Evolutionary conservation across 768 basidiomycete species (phyloP).

Genomic region (Hericium erinaceus): DNA sequence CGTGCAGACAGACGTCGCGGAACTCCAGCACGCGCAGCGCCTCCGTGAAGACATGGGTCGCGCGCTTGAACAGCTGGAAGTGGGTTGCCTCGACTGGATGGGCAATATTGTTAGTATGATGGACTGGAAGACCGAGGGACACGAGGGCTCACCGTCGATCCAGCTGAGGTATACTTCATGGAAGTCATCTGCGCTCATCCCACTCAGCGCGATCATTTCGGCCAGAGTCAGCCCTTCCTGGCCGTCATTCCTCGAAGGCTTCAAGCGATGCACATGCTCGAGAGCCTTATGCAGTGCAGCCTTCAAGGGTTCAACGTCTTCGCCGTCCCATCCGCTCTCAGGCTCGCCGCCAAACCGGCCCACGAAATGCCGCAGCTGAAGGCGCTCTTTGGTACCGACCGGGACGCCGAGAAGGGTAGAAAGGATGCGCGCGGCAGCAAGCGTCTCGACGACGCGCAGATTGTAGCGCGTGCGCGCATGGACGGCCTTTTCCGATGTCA

Average conservation of each 20-base stretch:
- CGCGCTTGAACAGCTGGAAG: constrained; percentile 79
- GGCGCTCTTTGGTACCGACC: constrained; percentile 34
- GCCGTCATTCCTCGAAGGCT: constrained; percentile 28
- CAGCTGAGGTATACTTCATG: constrained; percentile 64
- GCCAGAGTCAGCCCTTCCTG: constrained; percentile 60
- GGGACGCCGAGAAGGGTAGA: constrained; percentile 45
- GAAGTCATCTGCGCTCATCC: constrained; percentile 46
- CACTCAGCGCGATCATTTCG: constrained; percentile 63
- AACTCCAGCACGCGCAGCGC: constrained; percentile 69
- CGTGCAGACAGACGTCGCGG: constrained; percentile 54
- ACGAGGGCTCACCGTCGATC: constrained; percentile 54
- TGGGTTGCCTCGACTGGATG: constrained; percentile 61
- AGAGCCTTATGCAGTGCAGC: constrained; percentile 38
- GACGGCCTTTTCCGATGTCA: constrained; percentile 71
- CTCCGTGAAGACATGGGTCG: constrained; percentile 75
- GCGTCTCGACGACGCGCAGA: constrained; percentile 85
- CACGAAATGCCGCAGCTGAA: constrained; percentile 62
- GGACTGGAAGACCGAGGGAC: not conserved
- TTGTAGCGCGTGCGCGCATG: constrained; percentile 78
- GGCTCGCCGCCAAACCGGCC: constrained; percentile 43
- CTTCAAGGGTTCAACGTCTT: constrained; percentile 26
- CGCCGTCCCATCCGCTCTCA: constrained; percentile 28
- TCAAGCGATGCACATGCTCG: constrained; percentile 42
- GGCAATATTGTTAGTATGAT: not conserved
- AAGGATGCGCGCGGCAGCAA: constrained; percentile 69